phyloP scores from a whole-genome alignment of 768 basidiomycete species.

The Tricholoma furcatifolium region DNA sequence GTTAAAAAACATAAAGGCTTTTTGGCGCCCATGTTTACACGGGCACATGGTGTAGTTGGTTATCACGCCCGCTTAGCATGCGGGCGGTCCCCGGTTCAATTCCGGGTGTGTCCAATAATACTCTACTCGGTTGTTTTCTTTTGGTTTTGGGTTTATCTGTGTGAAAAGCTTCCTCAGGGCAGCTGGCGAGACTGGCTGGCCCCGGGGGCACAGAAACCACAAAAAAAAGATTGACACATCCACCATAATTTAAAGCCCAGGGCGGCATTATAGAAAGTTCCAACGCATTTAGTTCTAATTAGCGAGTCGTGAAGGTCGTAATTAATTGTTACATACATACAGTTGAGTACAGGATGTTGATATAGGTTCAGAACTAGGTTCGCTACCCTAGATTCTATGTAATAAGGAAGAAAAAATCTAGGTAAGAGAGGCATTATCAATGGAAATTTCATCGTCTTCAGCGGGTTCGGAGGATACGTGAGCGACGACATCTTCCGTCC shows the following conservation, averaged over 20 bases:
- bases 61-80: conserved; percentile 19
- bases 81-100: conserved; percentile 18
- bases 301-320: too few species aligned
- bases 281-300: not conserved
- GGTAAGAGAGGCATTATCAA: not conserved
- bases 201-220: too few species aligned
- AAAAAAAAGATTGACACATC: too few species aligned
- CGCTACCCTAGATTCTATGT: not conserved
- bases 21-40: not conserved
- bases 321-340: not conserved
- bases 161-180: too few species aligned
- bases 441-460: conserved; percentile 7
- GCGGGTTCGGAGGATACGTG: conserved; percentile 1
- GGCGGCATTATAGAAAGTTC: too few species aligned
- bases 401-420: not conserved
- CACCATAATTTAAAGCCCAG: too few species aligned
- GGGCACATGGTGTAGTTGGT: conserved; percentile 19
- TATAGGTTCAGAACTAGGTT: too few species aligned
- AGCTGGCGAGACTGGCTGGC: too few species aligned
- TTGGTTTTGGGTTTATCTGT: not conserved
- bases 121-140: too few species aligned
- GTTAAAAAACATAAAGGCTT: not conserved
- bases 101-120: conserved; percentile 17
- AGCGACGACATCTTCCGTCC: conserved; percentile 12
- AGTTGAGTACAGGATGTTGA: not conserved